Evolutionary conservation across 345 rosid genomes (phyloP), one percentile per base, ranked within the genome.

Genomic region (Salix udensis): DNA sequence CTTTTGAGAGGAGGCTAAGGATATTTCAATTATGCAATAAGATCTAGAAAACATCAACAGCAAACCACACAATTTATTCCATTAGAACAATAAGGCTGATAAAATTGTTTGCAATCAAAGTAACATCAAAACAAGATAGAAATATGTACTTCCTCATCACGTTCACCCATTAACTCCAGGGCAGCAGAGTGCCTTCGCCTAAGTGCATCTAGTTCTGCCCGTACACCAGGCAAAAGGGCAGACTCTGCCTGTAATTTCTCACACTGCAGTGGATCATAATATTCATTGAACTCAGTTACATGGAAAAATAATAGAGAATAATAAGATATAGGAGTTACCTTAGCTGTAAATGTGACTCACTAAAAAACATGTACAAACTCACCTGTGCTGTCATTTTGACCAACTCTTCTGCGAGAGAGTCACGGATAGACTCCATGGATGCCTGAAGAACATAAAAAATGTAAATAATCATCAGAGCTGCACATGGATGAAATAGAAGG

Each of bases 81-180:
- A 62, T 24, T n/a, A 28, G 14, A 69, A 76, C 64, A 21, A 9
- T 48, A 31, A 14, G 24, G 46, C 65, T 21, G 9, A 61, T 64
- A 61, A 23, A 21, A 44, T 75, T 15, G 26, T 53, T 44, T 65
- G 31, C 71, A 24, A 37, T 67, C 34, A 46, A 79, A 68, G 23
- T 37, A 55, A 74, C 16, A 60, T 15, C 48, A 11, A 69, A 72
- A 70, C 40, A 53, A 40, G 12, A 65, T 46, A 31, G 68, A 52
- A 16, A 55, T 62, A 34, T 69, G 52, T 90, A 96, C 99, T 96
- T 94, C 99, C 86, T 96, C 99, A 53, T 96, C 99, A 70, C 97
- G 97, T 82, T 96, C 99, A 67, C 99, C 99, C 98, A 94, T 96
- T 79, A 92, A 89, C 88, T 96, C 99, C 85, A 96, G 81, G 0